These are phyloP conservation scores for Lodderomyces oxycetoniae DNA, from an alignment of 1,139 yeast species.

Conservation along the genomic window DNA sequence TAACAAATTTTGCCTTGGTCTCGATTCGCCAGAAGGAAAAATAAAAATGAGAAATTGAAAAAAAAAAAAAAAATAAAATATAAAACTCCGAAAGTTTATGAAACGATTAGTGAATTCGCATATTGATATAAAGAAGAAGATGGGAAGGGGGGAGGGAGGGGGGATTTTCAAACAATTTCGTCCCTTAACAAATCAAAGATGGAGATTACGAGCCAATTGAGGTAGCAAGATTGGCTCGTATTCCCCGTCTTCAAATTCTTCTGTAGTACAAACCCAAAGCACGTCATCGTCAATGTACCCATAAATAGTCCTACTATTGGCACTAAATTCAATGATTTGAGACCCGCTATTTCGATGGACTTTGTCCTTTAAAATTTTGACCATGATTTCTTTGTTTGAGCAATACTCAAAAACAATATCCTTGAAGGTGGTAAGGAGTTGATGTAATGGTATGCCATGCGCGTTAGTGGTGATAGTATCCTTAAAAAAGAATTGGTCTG, in stretches of 20 bases:
- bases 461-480: constrained; percentile 10
- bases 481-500: constrained; percentile 9
- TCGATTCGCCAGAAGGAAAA: no score
- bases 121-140: no score
- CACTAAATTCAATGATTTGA: constrained; percentile 20
- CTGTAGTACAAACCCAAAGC: constrained; percentile 20
- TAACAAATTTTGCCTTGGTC: no score
- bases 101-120: no score
- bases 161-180: no score
- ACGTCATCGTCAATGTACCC: constrained; percentile 34
- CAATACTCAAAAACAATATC: constrained; percentile 37
- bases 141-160: no score
- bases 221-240: constrained; percentile 26
- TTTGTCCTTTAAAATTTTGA: constrained; percentile 16
- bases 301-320: constrained; percentile 9
- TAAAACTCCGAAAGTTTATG: no score
- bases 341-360: constrained; percentile 21
- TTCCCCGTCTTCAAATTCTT: constrained; percentile 14
- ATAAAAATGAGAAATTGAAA: no score
- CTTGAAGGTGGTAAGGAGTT: constrained; percentile 30
- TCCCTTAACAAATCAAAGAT: no score
- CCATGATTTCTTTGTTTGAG: constrained; percentile 21
- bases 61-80: no score
- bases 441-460: constrained; percentile 30
- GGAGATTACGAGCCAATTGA: constrained; percentile 21